These are phyloP conservation scores for Gnaphalium uliginosum DNA, from an alignment of 129 eudicot genomes.

Conservation along the genomic window DNA sequence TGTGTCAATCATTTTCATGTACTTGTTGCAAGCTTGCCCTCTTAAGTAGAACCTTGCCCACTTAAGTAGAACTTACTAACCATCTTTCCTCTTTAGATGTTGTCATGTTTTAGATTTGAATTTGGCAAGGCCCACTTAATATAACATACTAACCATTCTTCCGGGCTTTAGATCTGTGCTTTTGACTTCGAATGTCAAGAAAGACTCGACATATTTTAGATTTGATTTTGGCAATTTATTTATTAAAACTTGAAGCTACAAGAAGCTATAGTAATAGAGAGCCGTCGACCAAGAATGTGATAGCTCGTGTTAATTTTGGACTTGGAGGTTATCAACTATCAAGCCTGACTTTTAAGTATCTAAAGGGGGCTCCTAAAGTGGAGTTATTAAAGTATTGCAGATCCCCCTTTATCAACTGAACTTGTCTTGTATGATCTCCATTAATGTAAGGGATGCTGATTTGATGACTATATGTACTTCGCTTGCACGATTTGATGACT, in stretches of 20 bases:
- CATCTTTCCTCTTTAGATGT: no score
- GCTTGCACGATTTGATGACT: background rate
- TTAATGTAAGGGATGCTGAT: background rate
- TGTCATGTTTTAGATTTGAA: no score
- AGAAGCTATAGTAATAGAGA: background rate
- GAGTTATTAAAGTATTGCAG: background rate
- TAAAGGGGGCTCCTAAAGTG: background rate
- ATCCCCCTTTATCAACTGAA: background rate
- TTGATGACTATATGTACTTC: background rate
- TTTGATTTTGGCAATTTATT: background rate
- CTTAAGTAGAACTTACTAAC: background rate
- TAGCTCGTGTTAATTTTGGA: background rate
- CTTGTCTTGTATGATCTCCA: background rate
- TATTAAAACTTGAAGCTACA: background rate
- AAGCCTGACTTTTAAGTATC: background rate
- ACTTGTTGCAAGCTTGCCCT: background rate
- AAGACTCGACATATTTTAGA: background rate
- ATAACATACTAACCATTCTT: background rate
- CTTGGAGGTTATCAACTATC: background rate
- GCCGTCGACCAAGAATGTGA: background rate
- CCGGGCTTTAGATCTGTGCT: background rate
- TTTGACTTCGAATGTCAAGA: background rate
- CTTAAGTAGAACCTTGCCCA: constrained; percentile 1
- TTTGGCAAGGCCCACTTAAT: background rate
- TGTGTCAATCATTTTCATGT: background rate